Base-by-base conservation (phyloP, 202 grass and related monocot genomes). In the Panicum virgatum region DNA sequence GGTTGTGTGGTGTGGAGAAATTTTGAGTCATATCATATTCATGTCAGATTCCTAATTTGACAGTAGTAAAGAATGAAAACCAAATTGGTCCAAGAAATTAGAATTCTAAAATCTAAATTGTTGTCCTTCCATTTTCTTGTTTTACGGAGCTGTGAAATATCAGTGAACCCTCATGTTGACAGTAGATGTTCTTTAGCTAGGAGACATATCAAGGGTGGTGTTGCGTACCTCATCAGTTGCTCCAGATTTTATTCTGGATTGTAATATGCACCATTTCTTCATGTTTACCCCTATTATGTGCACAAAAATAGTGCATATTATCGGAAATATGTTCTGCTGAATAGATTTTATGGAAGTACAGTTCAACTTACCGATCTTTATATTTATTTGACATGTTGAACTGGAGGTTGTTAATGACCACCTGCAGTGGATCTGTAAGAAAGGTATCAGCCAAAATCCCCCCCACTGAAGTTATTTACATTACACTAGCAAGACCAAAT, bases 181-280 rank as follows among this genome's bases (percentile, higher is more conserved):
- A 65, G 22, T 69, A 19, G 15, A 32, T 43, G 67, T 79, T 88
- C 8, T 46, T 74, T 79, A 52, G 23, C 9, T 61, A 75, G 72
- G 78, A 66, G 23, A 77, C 39, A 48, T 40, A 82, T 76, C 54
- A 51, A 37, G 50, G 68, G 78, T 80, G 73, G 37, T 73, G 15
- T 56, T 64, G 14, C 73, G 40, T 88, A 96, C 96, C 89, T 98
- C 90, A 19, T 95, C 90, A 48, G 85, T 93, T 79, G 90, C 96
- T 85, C 96, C 96, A 83, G 96, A 98, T 80, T 91, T 98, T 86
- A 98, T 98, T 91, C 86, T 98, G 22, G 96, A 98, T 66, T 98
- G 96, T 79, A 98, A 46, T 87, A 98, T 98, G 80, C 96, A 98
- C 96, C 96, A 90, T 88, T 93, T 98, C 86, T 93, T 96, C 88